Base-by-base conservation (phyloP, 768 basidiomycete genomes). In the Lentinula boryana region DNA sequence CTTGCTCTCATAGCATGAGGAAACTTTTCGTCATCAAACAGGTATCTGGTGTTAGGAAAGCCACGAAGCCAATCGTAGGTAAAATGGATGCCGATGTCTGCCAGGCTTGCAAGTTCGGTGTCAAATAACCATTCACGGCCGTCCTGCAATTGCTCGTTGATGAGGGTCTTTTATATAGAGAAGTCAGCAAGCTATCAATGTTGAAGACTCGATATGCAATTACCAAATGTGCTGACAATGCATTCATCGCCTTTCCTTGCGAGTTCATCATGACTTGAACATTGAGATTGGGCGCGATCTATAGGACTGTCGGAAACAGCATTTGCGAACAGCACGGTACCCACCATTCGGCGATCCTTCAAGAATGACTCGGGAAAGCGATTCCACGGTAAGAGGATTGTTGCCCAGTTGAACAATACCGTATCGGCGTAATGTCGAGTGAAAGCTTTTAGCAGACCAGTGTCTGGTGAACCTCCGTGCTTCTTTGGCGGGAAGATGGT, bases 81-180 rank as follows among this genome's bases (percentile, higher is more conserved):
- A 63, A 83, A 82, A 62, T 84, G 78, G 7, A 80, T 72, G 2
- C 81, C 77, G 36, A 85, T 68, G 66, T 87, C 85, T 5, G 78
- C 80, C 23, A 84, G 69, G 44, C 80, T 75, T 8, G 84, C 83
- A 0, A 71, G 60, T 59, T 78, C 78, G 0, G 84, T 84, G 63
- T 84, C 76, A 60, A 85, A 78, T 8, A 85, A 71, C 83, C 84
- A 87, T 65, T 80, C 77, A 2, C 84, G 75, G 23, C 75, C 80
- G 66, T 85, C 83, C 15, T 71, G 67, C 32, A 86, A 71, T 67
- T 85, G 72, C 36, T 76, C 72, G 61, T 79, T 75, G 10, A 76
- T 41, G 23, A 76, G 63, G n/a, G 67, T 63, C 77, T 78, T 46
- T 9, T 7, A 13, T 32, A 36, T 16, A 18, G 16, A n/a, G 7